These are phyloP conservation scores for Phyllosticta ampelicida DNA, from an alignment of 2,329 filamentous ascomycete genomes.

Conservation along the genomic window DNA sequence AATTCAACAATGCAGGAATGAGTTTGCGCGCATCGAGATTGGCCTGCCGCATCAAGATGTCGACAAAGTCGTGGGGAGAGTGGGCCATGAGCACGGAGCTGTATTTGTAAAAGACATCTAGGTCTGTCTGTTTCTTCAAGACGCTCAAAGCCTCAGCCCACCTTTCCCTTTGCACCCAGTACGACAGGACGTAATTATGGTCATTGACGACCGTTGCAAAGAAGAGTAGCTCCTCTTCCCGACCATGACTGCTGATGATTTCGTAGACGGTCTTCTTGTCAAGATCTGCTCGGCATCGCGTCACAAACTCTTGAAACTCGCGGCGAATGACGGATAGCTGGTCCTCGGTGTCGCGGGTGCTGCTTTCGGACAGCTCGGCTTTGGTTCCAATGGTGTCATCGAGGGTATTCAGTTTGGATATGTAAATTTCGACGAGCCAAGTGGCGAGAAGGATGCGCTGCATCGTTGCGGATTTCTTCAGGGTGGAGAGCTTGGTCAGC, in stretches of 20 bases:
- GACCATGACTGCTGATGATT: constrained; percentile 87
- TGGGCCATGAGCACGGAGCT: constrained; percentile 95
- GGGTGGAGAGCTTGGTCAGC: constrained; percentile 66
- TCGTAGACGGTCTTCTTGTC: constrained; percentile 91
- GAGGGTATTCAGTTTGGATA: constrained; percentile 89
- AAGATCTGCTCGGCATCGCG: constrained; percentile 73
- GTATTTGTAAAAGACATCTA: constrained; percentile 92
- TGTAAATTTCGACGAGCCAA: constrained; percentile 93
- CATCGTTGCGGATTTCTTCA: constrained; percentile 79
- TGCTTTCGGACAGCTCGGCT: constrained; percentile 66
- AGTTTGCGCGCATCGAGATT: constrained; percentile 77
- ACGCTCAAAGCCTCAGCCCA: constrained; percentile 82
- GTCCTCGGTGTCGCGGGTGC: constrained; percentile 58
- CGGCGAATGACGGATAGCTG: constrained; percentile 59
- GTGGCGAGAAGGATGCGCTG: constrained; percentile 90
- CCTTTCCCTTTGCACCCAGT: constrained; percentile 92
- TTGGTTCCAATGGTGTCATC: constrained; percentile 90
- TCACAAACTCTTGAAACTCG: constrained; percentile 83
- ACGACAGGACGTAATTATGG: constrained; percentile 87
- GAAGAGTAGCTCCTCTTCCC: constrained; percentile 84
- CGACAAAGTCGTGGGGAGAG: constrained; percentile 73
- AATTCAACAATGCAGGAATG: constrained; percentile 87
- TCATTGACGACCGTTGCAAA: constrained; percentile 85
- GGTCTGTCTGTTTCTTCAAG: constrained; percentile 83
- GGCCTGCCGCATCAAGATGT: constrained; percentile 85